Conservation (phyloP, 2,329 filamentous ascomycete species). For the Penicillium sp. region DNA sequence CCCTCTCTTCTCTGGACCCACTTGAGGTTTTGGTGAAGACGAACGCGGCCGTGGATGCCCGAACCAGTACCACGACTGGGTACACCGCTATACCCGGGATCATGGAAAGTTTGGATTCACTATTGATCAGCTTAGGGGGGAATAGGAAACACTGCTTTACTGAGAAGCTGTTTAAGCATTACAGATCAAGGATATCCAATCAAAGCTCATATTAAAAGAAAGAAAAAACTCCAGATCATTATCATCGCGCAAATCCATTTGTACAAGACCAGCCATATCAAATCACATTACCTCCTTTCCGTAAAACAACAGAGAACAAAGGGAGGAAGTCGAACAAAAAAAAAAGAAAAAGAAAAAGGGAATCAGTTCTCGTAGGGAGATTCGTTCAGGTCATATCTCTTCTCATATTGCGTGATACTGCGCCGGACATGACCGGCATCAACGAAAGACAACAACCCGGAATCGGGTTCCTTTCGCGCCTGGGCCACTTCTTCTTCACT, state of each 20-base stretch:
- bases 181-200: not conserved
- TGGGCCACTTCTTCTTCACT: not conserved
- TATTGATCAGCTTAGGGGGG: not conserved
- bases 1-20: not conserved
- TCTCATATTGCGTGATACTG: slow-evolving; percentile 25
- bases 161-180: not conserved
- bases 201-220: not conserved
- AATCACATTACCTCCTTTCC: not conserved
- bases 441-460: slow-evolving; percentile 17
- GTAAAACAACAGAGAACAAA: not conserved
- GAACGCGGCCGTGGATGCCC: not conserved
- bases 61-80: not conserved
- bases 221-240: not conserved
- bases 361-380: slow-evolving; percentile 29
- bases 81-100: not conserved
- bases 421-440: slow-evolving; percentile 22
- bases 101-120: not conserved
- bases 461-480: slow-evolving; percentile 6
- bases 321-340: not conserved
- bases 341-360: not conserved
- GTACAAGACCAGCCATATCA: not conserved
- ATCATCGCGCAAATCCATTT: not conserved
- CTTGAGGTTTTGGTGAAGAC: not conserved
- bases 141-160: not conserved
- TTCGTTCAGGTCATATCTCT: slow-evolving; percentile 30